Evolutionary conservation across 2,329 filamentous ascomycete species (phyloP).

Genomic region (Ascochyta rabiei): DNA sequence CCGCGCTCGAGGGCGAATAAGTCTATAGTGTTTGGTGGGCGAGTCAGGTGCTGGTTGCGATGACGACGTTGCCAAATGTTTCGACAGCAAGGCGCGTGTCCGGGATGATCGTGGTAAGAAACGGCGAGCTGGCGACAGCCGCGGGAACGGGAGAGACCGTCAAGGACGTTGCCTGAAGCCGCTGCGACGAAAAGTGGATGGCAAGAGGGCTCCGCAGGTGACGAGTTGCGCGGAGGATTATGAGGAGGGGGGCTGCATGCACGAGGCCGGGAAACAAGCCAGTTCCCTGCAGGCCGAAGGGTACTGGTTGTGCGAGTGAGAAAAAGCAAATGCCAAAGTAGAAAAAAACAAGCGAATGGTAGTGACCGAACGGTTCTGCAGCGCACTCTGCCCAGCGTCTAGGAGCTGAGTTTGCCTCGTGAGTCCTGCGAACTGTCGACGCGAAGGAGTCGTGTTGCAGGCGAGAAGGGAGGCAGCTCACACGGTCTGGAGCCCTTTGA

Average conservation of each 20-base stretch:
- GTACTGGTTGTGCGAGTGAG: constrained; percentile 31
- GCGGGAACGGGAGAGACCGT: constrained; percentile 13
- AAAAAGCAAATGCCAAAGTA: constrained; percentile 19
- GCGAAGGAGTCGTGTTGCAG: constrained; percentile 25
- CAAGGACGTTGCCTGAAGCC: constrained; percentile 7
- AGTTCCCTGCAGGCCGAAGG: constrained; percentile 20
- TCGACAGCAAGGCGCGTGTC: constrained; percentile 14
- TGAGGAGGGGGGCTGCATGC: constrained; percentile 36
- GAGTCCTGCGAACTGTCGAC: constrained; percentile 29
- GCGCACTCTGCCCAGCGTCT: constrained; percentile 27
- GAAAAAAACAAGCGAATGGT: constrained; percentile 31
- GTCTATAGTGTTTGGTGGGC: background rate
- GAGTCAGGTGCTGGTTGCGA: constrained; percentile 11
- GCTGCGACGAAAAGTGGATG: constrained; percentile 16
- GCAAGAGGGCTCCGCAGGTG: constrained; percentile 18
- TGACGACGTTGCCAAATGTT: constrained; percentile 15
- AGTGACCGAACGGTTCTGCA: constrained; percentile 23
- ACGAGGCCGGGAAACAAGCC: constrained; percentile 19
- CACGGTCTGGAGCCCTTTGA: constrained; percentile 27
- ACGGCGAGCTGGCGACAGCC: constrained; percentile 14
- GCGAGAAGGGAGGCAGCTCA: constrained; percentile 23
- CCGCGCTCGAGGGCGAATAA: constrained; percentile 5
- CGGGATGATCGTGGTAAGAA: constrained; percentile 11
- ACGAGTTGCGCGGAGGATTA: constrained; percentile 23
- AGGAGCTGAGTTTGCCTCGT: constrained; percentile 24